Base-by-base conservation (phyloP, 179 eudicot genomes). In the Gypsophila paniculata region DNA sequence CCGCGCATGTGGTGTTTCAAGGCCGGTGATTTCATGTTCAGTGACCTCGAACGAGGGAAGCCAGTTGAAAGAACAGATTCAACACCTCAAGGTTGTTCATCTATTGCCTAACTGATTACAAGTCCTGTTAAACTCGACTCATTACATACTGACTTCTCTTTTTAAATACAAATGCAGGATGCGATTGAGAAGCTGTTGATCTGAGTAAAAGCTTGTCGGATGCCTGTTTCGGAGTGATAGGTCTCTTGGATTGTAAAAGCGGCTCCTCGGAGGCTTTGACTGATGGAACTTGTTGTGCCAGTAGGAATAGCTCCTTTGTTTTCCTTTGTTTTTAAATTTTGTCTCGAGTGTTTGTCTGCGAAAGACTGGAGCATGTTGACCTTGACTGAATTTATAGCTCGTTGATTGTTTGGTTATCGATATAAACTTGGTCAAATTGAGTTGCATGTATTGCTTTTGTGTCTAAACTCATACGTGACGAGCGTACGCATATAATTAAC, bases 121-220 rank as follows among this genome's bases (percentile, higher is more conserved):
- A 0, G 15, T 25, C 61, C 53, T 4, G 9, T 0, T 32, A 9
- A 22, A 39, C 15, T 26, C 17, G 2, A 48, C 6, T 54, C 29
- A 6, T 21, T 3, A 29, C 4, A 17, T 68, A 34, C 39, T 68
- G 5, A 44, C 61, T 22, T 2, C 55, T 0, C 7, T 72, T 54
- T 68, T 49, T 61, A 29, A 53, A 75, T 1, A 57, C 44, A 22
- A 74, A 51, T 82, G 75, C 88, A 92, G 97, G 97, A 91, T 71
- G 97, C 97, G 5, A 93, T 93, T 63, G 98, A 93, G 91, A 93
- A 93, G 82, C 93, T 93, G 64, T 78, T 93, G 84, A 91, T 93
- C 58, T 91, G 73, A 84, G 66, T n/a, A n/a, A 22, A 55, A 18
- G 63, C 70, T 61, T 48, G 53, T 57, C 46, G 49, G 70, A 75